Base-by-base conservation (phyloP, 805 yeast genomes). In the Babjeviella inositovora region DNA sequence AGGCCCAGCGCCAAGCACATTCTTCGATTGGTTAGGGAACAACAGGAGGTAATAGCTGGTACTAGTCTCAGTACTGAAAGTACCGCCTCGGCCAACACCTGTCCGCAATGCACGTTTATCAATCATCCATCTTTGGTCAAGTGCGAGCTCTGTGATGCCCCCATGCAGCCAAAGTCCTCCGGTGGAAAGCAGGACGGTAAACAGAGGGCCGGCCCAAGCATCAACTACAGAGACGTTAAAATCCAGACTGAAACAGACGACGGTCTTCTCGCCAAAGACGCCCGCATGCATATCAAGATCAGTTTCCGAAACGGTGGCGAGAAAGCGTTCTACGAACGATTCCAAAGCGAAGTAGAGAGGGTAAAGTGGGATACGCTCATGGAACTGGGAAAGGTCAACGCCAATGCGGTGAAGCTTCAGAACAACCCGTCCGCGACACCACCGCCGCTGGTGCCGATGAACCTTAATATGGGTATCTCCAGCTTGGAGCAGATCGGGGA, bases 81-180 rank as follows among this genome's bases (percentile, higher is more conserved):
- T 7, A 15, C 9, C 20, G 21, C 25, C 23, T 23, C 35, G 5
- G 37, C 30, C 11, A 50, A 47, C 21, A 50, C 44, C 28, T 56
- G 62, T 26, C 43, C 48, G 1, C 39, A 37, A 25, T 20, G 22
- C 11, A 20, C 63, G 2, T 56, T 55, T 25, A 41, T 50, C 14
- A 56, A 56, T 31, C 62, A 56, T 28, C 59, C 60, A 3, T 44
- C 56, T 5, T 37, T 56, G 44, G 37, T 41, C 23, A 42, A 28
- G 29, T 56, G 63, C 29, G 63, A 56, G 29, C 37, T 56, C 27
- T 56, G 63, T 33, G 62, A 61, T 2, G 40, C 45, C 11, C 49
- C 16, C 15, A 11, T 5, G 14, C 5, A 8, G 20, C 31, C 7
- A 24, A 13, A 2, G 28, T 30, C 17, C 11, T 13, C 14, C 28